Evolutionary conservation across 2,329 filamentous ascomycete species (phyloP).

Genomic region (Phaeophleospora eucalypticola): DNA sequence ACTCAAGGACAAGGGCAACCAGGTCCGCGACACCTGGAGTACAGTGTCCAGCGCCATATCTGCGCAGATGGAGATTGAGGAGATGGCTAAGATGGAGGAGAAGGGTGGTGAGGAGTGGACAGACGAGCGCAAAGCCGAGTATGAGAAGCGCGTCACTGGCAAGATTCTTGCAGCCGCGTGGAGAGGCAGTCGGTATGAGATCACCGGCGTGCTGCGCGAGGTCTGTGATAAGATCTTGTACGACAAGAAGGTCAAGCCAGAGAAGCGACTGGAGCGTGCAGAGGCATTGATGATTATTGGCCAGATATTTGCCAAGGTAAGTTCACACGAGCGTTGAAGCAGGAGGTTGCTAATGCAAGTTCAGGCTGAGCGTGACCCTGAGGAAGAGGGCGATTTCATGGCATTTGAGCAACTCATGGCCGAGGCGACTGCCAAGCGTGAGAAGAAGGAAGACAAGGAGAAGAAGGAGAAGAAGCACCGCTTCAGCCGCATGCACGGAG

Average conservation of each 20-base stretch:
- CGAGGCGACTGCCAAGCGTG: slow-evolving; percentile 93
- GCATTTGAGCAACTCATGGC: slow-evolving; percentile 97
- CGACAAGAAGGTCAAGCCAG: slow-evolving; percentile 69
- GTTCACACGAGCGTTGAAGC: slow-evolving; percentile 22
- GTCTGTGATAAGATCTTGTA: slow-evolving; percentile 87
- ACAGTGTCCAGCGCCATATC: slow-evolving; percentile 95
- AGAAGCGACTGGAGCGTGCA: slow-evolving; percentile 86
- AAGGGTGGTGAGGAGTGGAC: slow-evolving; percentile 96
- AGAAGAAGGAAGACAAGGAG: slow-evolving; percentile 72
- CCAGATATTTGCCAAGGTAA: slow-evolving; percentile 82
- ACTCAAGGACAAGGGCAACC: slow-evolving; percentile 91
- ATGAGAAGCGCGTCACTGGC: slow-evolving; percentile 90
- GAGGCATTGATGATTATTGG: slow-evolving; percentile 85
- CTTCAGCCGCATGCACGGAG: slow-evolving; percentile 15
- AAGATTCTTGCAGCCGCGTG: slow-evolving; percentile 97
- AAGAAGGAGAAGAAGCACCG: slow-evolving; percentile 29
- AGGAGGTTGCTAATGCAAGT: slow-evolving; percentile 10
- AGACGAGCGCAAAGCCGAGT: slow-evolving; percentile 92
- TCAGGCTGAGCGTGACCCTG: slow-evolving; percentile 80
- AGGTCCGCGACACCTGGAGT: slow-evolving; percentile 98
- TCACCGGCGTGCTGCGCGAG: slow-evolving; percentile 89
- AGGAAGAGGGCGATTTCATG: slow-evolving; percentile 98
- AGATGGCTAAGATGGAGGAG: slow-evolving; percentile 96
- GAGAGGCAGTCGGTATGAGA: slow-evolving; percentile 95
- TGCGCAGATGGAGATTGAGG: slow-evolving; percentile 96